Conservation (phyloP, 164 flowering plant genomes). For the grape (Vitis vinifera) region ASM3070453v1 NC_081808.1:2529001-2529500, state of each 20-base stretch:
- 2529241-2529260: neutral
- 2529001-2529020: neutral
- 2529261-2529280: no score
- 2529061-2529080: conserved; percentile 5
- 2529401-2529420: no score
- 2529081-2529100: conserved; percentile 6
- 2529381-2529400: no score
- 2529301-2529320: no score
- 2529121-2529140: conserved; percentile 3
- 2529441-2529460: no score
- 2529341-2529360: no score
- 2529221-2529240: neutral
- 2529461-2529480: neutral
- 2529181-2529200: conserved; percentile 11
- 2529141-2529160: conserved; percentile 7
- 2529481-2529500: conserved; percentile 34
- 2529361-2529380: no score
- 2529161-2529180: neutral
- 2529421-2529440: no score
- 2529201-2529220: conserved; percentile 41
- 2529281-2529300: no score
- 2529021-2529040: conserved; percentile 14
- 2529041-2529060: conserved; percentile 7
- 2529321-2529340: no score
- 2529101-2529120: conserved; percentile 5